Conservation (phyloP, 2,329 filamentous ascomycete genomes). For the Cladosporium sp. region DNA sequence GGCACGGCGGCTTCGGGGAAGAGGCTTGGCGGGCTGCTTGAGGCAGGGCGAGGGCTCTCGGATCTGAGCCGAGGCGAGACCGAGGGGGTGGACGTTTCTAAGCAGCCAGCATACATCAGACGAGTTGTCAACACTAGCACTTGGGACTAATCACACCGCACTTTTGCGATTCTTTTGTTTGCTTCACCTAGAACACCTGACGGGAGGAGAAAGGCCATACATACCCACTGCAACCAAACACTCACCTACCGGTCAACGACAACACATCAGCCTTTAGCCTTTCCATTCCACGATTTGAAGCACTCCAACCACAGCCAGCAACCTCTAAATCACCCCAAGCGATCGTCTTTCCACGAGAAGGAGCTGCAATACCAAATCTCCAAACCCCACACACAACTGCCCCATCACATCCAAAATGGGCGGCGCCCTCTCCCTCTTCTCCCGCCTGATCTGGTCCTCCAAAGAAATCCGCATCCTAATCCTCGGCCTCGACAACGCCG, state of each 20-base stretch:
- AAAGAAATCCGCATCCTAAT: conserved; percentile 93
- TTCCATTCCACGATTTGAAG: neutral
- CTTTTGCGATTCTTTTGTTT: too few species aligned
- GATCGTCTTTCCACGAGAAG: too few species aligned
- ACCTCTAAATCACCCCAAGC: neutral
- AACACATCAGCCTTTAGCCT: neutral
- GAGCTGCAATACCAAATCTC: neutral
- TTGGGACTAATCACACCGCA: too few species aligned
- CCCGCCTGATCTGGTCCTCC: conserved; percentile 81
- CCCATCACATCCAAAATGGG: conserved; percentile 47
- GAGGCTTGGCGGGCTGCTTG: neutral
- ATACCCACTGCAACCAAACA: neutral
- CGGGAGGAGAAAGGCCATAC: too few species aligned
- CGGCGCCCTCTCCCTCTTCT: conserved; percentile 52
- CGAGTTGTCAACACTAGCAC: neutral
- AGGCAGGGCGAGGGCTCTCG: neutral
- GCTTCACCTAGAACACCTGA: too few species aligned
- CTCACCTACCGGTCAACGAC: neutral
- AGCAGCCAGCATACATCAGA: neutral
- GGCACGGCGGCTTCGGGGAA: neutral
- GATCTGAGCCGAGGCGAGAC: neutral
- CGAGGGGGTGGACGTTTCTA: neutral
- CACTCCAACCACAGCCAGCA: neutral
- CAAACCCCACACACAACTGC: neutral
- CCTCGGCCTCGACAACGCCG: conserved; percentile 78